Conservation (phyloP, 306 rosid species). For the Malus sylvestris region DNA sequence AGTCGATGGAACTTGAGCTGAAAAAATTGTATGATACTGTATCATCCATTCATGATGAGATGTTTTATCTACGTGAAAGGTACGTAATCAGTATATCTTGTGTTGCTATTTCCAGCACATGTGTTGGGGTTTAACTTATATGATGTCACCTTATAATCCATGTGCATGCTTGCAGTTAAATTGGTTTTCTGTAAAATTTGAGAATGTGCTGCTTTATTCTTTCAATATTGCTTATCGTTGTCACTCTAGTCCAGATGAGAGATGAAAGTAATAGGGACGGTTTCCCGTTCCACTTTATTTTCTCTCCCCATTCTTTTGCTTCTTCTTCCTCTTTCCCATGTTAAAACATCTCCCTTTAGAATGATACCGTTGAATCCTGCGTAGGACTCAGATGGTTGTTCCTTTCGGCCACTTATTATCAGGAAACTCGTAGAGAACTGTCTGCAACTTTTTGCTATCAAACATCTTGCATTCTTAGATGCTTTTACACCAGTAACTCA, state of each 20-base stretch:
- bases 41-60: slow-evolving; percentile 77
- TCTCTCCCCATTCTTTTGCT: background rate
- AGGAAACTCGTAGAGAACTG: background rate
- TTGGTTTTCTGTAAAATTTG: background rate
- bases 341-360: background rate
- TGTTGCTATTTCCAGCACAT: background rate
- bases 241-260: background rate
- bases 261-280: background rate
- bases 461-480: background rate
- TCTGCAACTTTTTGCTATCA: background rate
- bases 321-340: background rate
- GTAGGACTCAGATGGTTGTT: no score
- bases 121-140: background rate
- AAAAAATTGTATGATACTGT: slow-evolving; percentile 65
- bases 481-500: background rate
- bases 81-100: slow-evolving; percentile 16
- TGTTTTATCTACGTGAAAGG: slow-evolving; percentile 97
- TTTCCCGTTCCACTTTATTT: background rate
- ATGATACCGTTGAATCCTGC: background rate
- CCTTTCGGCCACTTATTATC: background rate
- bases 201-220: background rate
- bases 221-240: background rate
- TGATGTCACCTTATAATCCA: background rate
- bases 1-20: slow-evolving; percentile 86
- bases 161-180: background rate